These are phyloP conservation scores for Hordeum marinum DNA, from an alignment of 176 grass and related monocot species.

Conservation along the genomic window DNA sequence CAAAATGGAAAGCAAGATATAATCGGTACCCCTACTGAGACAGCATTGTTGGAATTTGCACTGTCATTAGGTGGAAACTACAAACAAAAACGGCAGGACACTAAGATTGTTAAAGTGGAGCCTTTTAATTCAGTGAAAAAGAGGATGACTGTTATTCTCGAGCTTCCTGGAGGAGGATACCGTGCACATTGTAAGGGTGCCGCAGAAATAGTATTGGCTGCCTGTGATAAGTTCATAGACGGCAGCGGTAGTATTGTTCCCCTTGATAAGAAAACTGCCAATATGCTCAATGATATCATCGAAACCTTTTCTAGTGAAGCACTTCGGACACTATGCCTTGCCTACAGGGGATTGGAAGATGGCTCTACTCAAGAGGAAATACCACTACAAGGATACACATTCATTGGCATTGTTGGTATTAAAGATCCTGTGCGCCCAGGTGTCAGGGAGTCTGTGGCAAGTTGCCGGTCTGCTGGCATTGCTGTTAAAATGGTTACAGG, in stretches of 20 bases:
- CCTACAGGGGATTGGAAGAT: constrained; percentile 44
- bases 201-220: constrained; percentile 61
- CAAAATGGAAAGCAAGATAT: constrained; percentile 47
- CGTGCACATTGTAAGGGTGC: constrained; percentile 65
- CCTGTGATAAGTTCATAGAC: constrained; percentile 54
- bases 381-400: constrained; percentile 47
- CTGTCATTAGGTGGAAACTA: constrained; percentile 40
- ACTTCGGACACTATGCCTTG: constrained; percentile 62
- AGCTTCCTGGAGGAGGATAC: constrained; percentile 43
- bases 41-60: constrained; percentile 59
- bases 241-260: constrained; percentile 31
- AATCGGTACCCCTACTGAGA: constrained; percentile 60
- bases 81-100: constrained; percentile 22
- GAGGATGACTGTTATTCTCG: constrained; percentile 50
- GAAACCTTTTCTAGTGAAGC: constrained; percentile 62
- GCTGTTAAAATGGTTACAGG: constrained; percentile 67
- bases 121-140: constrained; percentile 81
- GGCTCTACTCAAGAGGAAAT: constrained; percentile 35
- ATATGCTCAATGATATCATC: constrained; percentile 33
- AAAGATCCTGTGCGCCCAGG: constrained; percentile 62
- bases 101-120: constrained; percentile 49
- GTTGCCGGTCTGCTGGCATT: constrained; percentile 60
- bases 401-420: constrained; percentile 68
- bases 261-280: constrained; percentile 33
- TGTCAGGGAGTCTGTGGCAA: constrained; percentile 56